These are phyloP conservation scores for Millerozyma miso DNA, from an alignment of 805 yeast species.

Conservation along the genomic window DNA sequence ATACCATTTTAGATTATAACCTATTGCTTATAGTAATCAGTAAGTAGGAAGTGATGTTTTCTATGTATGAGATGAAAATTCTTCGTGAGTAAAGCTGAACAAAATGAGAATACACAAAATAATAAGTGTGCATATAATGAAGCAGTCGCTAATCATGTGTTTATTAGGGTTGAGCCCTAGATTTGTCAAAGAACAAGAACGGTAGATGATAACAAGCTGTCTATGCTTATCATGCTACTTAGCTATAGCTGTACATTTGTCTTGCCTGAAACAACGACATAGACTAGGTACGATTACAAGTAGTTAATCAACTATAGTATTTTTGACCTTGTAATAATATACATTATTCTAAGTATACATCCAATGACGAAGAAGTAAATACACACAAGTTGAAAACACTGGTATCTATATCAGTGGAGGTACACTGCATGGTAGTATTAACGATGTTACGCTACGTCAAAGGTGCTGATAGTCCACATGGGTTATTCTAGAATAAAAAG, in stretches of 20 bases:
- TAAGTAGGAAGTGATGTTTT: neutral
- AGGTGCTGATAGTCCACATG: neutral
- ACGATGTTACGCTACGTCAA: neutral
- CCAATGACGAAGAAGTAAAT: neutral
- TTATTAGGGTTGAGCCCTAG: neutral
- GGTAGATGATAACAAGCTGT: too few relatives aligned
- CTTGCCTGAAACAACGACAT: too few relatives aligned
- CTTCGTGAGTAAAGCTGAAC: neutral
- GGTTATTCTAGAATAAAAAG: neutral
- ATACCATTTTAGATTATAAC: constrained; percentile 11
- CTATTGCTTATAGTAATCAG: neutral
- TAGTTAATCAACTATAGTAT: too few relatives aligned
- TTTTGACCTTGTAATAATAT: neutral
- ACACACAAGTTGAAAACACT: neutral
- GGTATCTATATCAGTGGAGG: neutral
- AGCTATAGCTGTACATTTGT: too few relatives aligned
- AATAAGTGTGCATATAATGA: neutral
- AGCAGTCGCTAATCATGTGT: neutral
- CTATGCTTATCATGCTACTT: too few relatives aligned
- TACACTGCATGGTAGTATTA: neutral
- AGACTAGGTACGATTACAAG: too few relatives aligned
- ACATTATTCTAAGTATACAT: neutral
- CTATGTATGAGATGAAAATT: neutral
- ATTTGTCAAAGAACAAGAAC: too few relatives aligned
- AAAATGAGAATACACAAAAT: neutral